Base-by-base conservation (phyloP, 139 green algal genomes). In the Eudorina sp. region DNA sequence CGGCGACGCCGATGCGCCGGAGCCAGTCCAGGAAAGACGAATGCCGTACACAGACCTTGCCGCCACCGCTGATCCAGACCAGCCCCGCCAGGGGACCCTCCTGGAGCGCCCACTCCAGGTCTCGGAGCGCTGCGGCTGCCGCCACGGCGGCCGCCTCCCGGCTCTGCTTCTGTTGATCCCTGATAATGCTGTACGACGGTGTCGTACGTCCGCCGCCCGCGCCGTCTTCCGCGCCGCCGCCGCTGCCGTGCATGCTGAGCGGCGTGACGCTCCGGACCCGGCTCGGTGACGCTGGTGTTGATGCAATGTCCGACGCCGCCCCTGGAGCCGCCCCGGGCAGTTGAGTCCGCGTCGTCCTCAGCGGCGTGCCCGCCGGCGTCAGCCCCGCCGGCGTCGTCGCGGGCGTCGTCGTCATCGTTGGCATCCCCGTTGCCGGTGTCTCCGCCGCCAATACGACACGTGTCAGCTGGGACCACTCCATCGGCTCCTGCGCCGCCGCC, bases 31-130 rank as follows among this genome's bases (percentile, higher is more conserved):
- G 45, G 45, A 87, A 79, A 31, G 62, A 79, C 1, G 81, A 41
- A 51, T 87, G 81, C 16, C 81, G 81, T 4, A 78, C 34, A 3
- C 8, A 14, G 13, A 87, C 21, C 64, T 41, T 73, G 66, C 81
- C 81, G 45, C 45, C 25, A 3, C 62, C 62, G 64, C 18, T 66
- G 31, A 78, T 25, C 62, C 31, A 79, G 9, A 87, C 31, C 18
- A 87, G 64, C 4, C 81, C 64, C 31, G 64, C n/a, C 64, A 87
- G 60, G 0, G 81, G 81, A 21, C 81, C 81, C 64, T 86, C 79
- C 29, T 84, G 29, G 27, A 87, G 45, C 45, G 81, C 81, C 81
- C 81, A 87, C 31, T 79, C 64, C 45, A 87, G 64, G 64, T 87
- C 81, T 3, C 62, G 43, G 0, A 87, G 25, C 23, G 64, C 81